phyloP scores from a whole-genome alignment of 441 rosid genomes.

The Theobroma grandiflorum region DNA sequence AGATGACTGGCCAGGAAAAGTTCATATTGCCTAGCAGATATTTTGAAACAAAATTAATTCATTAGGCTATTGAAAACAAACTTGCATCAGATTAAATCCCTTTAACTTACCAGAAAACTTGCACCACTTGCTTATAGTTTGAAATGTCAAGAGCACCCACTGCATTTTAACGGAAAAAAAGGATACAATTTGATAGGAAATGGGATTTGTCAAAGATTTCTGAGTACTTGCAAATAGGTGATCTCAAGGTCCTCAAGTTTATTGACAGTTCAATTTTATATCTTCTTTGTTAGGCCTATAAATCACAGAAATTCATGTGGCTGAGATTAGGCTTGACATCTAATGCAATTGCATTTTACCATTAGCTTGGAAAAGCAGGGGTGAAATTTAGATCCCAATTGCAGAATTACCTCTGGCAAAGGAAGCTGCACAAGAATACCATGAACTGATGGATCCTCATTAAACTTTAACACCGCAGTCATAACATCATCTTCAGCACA shows the following conservation, averaged over 20 bases:
- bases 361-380: slow-evolving; percentile 15
- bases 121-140: not conserved
- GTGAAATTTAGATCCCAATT: not conserved
- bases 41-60: slow-evolving; percentile 8
- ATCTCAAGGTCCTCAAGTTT: slow-evolving; percentile 14
- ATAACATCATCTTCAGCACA: slow-evolving; percentile 66
- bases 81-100: not conserved
- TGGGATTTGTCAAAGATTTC: slow-evolving; percentile 8
- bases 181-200: slow-evolving; percentile 1
- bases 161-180: slow-evolving; percentile 9
- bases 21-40: slow-evolving; percentile 17
- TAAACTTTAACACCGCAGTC: slow-evolving; percentile 51
- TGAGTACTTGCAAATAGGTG: not conserved
- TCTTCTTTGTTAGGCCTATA: not conserved
- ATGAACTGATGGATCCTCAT: slow-evolving; percentile 72
- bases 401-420: slow-evolving; percentile 79
- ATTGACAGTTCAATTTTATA: not conserved
- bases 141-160: slow-evolving; percentile 21
- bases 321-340: slow-evolving; percentile 20
- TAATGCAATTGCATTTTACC: slow-evolving; percentile 12
- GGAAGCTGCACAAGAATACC: slow-evolving; percentile 98
- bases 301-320: slow-evolving; percentile 9
- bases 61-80: slow-evolving; percentile 18
- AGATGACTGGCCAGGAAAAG: slow-evolving; percentile 6
- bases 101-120: not conserved